Evolutionary conservation across 805 yeast species (phyloP), one percentile per base, ranked within the genome.

Genomic region (Ogataea allantospora): DNA sequence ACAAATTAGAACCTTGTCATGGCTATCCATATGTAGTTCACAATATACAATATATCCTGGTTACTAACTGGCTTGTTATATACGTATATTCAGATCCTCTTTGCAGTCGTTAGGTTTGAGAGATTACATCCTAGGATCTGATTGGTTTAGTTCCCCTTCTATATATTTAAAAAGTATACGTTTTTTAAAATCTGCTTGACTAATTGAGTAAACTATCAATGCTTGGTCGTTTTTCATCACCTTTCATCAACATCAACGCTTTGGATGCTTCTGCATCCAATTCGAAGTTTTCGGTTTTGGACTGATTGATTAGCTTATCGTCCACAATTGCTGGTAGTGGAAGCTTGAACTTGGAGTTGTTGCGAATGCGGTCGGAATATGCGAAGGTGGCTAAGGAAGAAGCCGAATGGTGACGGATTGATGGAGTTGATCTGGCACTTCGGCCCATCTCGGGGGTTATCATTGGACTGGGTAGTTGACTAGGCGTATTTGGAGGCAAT

Each of bases 291-390:
- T 22, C 33, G 10, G 7, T 19, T 10, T 20, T 30, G 10, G 15
- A 13, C 8, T 29, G 15, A 10, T 7, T 7, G 15, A 37, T 21
- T 10, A 21, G 12, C 15, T 34, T 34, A 11, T 44, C 44, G 24
- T 53, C 58, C 13, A 43, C 46, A 5, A 56, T 51, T 2, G 61
- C 61, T 8, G 61, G 60, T 10, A 51, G 35, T 1, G 61, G 61
- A 3, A 56, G 40, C 27, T 48, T 51, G 28, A 56, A 55, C 7
- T 38, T 30, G 14, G 28, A 17, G 7, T 12, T 21, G 4, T 21
- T n/a, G 8, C 23, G 23, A 21, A 21, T 21, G 23, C 23, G 5
- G 9, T 21, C 23, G 5, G 23, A 21, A 21, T 21, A 21, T 21
- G 23, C 21, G 14, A 28, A 8, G 12, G 32, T 10, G 23, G 24